A percentile compares a stretch with the other conserved stretches of the same genome.
These are phyloP conservation scores for Trichoderma erinaceum DNA, from an alignment of 495 filamentous ascomycete species.

Conservation along the genomic window DNA sequence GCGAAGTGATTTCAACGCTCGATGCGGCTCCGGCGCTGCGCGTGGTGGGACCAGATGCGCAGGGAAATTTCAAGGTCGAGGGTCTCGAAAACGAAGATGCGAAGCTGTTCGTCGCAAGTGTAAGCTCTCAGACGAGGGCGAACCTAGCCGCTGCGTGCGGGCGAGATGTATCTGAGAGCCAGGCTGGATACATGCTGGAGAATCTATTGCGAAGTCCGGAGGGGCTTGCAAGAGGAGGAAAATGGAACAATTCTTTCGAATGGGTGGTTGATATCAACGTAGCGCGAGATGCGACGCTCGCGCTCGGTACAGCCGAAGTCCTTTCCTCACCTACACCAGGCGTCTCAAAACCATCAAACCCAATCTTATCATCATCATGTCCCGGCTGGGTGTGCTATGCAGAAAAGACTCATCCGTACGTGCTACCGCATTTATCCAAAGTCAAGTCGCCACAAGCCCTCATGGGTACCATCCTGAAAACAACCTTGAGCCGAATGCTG, in stretches of 20 bases:
- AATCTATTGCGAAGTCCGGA: slow-evolving; percentile 67
- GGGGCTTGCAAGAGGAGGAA: slow-evolving; percentile 63
- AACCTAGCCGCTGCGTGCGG: slow-evolving; percentile 79
- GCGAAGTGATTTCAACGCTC: slow-evolving; percentile 78
- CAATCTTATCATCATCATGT: slow-evolving; percentile 84
- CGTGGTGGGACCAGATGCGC: slow-evolving; percentile 24
- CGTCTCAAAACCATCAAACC: slow-evolving; percentile 40
- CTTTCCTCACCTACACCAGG: slow-evolving; percentile 24
- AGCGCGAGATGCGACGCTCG: slow-evolving; percentile 68
- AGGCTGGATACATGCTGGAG: slow-evolving; percentile 75
- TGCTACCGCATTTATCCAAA: slow-evolving; percentile 83
- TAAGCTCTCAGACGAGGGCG: slow-evolving; percentile 84
- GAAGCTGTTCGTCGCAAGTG: slow-evolving; percentile 79
- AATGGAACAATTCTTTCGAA: slow-evolving; percentile 67
- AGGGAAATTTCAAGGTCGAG: slow-evolving; percentile 26
- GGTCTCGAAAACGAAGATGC: slow-evolving; percentile 40
- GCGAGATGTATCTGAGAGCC: slow-evolving; percentile 60
- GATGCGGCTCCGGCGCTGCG: slow-evolving; percentile 56
- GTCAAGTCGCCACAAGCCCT: slow-evolving; percentile 93
- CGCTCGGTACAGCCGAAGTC: slow-evolving; percentile 76
- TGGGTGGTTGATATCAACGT: slow-evolving; percentile 85
- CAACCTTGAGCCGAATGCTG: slow-evolving; percentile 62
- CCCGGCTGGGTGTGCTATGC: slow-evolving; percentile 99
- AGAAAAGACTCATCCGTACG: slow-evolving; percentile 91
- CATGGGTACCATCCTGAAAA: slow-evolving; percentile 83